These are phyloP conservation scores for Teunomyces funiuensis DNA, from an alignment of 805 yeast genomes.

Conservation along the genomic window DNA sequence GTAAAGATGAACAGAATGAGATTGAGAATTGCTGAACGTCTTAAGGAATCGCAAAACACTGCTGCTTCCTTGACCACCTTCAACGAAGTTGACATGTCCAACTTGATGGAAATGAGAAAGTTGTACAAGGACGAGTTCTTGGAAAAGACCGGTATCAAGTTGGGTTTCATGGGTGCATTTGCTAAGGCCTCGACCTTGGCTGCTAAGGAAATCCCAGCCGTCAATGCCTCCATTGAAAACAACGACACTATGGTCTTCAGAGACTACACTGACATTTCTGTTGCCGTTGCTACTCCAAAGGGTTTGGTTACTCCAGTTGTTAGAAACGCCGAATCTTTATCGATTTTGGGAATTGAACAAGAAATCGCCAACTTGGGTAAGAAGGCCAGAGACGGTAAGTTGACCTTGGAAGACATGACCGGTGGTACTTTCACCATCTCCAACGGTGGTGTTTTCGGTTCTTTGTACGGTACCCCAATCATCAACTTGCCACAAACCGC, in stretches of 20 bases:
- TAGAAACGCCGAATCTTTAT: slow-evolving; percentile 91
- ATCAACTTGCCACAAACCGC: slow-evolving; percentile 98
- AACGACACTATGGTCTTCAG: slow-evolving; percentile 92
- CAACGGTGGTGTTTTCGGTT: slow-evolving; percentile 98
- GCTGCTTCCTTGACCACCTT: slow-evolving; percentile 97
- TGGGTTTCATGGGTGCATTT: slow-evolving; percentile 99
- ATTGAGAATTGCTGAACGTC: slow-evolving; percentile 96
- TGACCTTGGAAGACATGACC: slow-evolving; percentile 96
- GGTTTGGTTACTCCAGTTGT: slow-evolving; percentile 98
- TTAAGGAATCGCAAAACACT: slow-evolving; percentile 98
- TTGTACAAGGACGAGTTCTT: slow-evolving; percentile 94
- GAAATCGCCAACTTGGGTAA: slow-evolving; percentile 79
- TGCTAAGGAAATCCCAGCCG: slow-evolving; percentile 91
- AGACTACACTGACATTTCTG: slow-evolving; percentile 92
- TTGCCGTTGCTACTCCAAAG: slow-evolving; percentile 99
- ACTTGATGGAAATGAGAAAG: slow-evolving; percentile 90
- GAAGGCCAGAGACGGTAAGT: slow-evolving; percentile 96
- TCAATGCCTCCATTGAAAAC: slow-evolving; percentile 90
- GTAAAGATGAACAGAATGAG: slow-evolving; percentile 99
- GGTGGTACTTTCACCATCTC: slow-evolving; percentile 99
- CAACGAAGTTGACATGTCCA: slow-evolving; percentile 97
- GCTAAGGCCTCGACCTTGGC: slow-evolving; percentile 92
- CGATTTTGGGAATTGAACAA: slow-evolving; percentile 84
- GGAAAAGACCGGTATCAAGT: slow-evolving; percentile 89
- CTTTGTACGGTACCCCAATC: slow-evolving; percentile 96